Base-by-base conservation (phyloP, 306 rosid genomes). In the Citrullus colocynthis region DNA sequence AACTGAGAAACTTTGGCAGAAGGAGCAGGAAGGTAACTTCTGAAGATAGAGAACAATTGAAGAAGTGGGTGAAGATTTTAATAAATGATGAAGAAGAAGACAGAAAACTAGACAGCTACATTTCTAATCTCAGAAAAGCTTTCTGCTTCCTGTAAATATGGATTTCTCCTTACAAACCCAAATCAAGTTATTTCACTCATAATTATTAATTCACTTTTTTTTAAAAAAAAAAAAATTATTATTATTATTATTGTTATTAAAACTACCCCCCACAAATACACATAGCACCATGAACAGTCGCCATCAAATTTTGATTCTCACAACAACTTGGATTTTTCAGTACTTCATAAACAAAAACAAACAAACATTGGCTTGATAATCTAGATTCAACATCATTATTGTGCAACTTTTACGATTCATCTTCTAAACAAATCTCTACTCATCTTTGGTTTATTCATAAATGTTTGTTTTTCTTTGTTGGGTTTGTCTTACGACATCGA, bases 1-100 rank as follows among this genome's bases (percentile, higher is more conserved):
- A 63, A 63, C 71, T 63, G 69, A 63, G 28, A 63, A 63, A 34
- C 24, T 63, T 65, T 65, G 73, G 30, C 73, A 65, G 73, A 39
- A 65, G 52, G 36, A 67, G 52, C 30, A 20, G 51, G 74, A 42
- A 42, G 74, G 55, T 67, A 67, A 67, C 74, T 67, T 67, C 74
- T 67, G 74, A 41, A 41, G 32, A 41, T 67, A 67, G 74, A 67
- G 74, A 67, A 41, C 74, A 67, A 67, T 67, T 62, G 69, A 36
- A 36, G 39, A 36, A 36, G 39, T 36, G 39, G 5, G 39, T 36
- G 48, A 34, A 34, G 70, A 36, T 34, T 64, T 36, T 63, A 62
- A 41, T 70, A 70, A 70, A 44, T 44, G 75, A 70, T 4, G 75
- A 70, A 6, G 12, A 64, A 48, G 9, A 72, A 21, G 77, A 74